Evolutionary conservation across 129 eudicot genomes (phyloP), one percentile per base, ranked within the genome.

Genomic region (Apium graveolens): DNA sequence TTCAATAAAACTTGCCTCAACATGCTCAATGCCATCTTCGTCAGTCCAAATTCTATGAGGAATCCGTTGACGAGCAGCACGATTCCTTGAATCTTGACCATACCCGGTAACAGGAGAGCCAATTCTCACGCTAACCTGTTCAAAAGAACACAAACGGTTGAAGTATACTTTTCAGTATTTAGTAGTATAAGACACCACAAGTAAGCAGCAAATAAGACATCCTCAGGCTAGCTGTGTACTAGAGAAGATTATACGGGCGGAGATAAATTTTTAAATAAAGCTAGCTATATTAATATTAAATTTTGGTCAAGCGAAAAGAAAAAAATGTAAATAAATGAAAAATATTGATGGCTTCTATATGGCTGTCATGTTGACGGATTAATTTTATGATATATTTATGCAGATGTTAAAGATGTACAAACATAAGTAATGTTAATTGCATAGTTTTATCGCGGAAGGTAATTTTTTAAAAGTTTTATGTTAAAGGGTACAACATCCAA

Each of bases 81-180:
- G 96, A 78, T 94, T 94, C 80, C 96, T 88, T 55, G 91, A 88
- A 75, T 91, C 96, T 81, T 93, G 96, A 38, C 98, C 98, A 43
- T 91, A 94, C 71, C 98, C 98, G 5, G 96, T 93, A 38, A 93
- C 84, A 12, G 98, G 98, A 53, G 97, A 83, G 34, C 98, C 98
- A 68, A 93, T 89, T 72, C 97, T 88, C 13, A 91, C 96, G 71
- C 85, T 85, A 75, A 93, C 97, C 98, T 93, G 85, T 70, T 76
- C 45, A 32, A 74, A 38, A 21, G 43, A 63, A 79, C 72, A 11
- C 70, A 66, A 31, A 14, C 21, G 5, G 24, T 66, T 66, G 11
- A 0, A 9, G 26, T 17, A 27, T 66, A 31, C 10, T 13, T 29
- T 24, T 41, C 3, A 60, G 37, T 35, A 35, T 35, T 35, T n/a